phyloP scores from a whole-genome alignment of 805 yeast genomes.

The Danielia reshetovae region DNA sequence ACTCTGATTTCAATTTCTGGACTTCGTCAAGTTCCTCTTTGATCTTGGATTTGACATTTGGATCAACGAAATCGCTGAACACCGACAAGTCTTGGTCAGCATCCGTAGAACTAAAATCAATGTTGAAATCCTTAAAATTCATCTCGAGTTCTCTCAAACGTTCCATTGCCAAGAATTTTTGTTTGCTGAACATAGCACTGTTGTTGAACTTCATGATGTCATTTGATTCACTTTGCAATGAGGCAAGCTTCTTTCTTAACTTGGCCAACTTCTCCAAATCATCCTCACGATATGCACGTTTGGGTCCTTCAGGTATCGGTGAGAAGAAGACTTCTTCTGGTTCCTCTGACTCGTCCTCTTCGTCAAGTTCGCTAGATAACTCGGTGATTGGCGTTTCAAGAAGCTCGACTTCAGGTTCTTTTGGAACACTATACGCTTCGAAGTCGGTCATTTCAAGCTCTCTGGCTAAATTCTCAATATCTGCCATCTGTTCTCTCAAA shows the following conservation, averaged over 20 bases:
- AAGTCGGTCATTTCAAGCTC: conserved; percentile 84
- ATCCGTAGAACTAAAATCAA: conserved; percentile 39
- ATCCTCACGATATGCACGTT: conserved; percentile 41
- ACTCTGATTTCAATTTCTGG: conserved; percentile 35
- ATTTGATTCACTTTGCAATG: conserved; percentile 69
- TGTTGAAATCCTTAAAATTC: conserved; percentile 61
- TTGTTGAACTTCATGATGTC: conserved; percentile 69
- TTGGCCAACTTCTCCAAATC: conserved; percentile 54
- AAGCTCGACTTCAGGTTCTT: conserved; percentile 4
- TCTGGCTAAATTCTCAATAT: conserved; percentile 77
- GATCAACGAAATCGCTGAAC: conserved; percentile 23
- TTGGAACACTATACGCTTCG: conserved; percentile 30
- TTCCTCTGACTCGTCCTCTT: conserved; percentile 14
- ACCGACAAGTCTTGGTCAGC: conserved; percentile 15
- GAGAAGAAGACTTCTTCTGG: conserved; percentile 9
- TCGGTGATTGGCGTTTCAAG: conserved; percentile 3
- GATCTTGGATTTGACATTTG: conserved; percentile 32
- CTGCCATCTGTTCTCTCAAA: conserved; percentile 80
- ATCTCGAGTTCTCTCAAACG: conserved; percentile 67
- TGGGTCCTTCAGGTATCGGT: conserved; percentile 28
- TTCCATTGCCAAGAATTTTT: conserved; percentile 64
- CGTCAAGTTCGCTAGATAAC: conserved; percentile 8
- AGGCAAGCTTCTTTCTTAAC: conserved; percentile 54
- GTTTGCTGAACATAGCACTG: conserved; percentile 54
- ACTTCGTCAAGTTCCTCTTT: conserved; percentile 41